These are phyloP conservation scores for Puccinia coronata DNA, from an alignment of 1,284 basidiomycete genomes.

Conservation along the genomic window DNA sequence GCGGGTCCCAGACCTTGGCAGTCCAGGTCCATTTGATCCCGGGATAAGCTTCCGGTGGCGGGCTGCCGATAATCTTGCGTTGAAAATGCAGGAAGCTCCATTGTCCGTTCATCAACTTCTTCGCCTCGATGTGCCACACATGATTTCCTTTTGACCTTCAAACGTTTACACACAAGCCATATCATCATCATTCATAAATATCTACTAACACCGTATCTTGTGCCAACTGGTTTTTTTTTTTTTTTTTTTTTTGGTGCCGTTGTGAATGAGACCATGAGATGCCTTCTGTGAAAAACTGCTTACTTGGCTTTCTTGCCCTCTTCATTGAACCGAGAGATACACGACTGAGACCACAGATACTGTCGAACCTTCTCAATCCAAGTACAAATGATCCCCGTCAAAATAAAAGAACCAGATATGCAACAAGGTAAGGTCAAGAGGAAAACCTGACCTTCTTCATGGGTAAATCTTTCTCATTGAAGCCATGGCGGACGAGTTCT, in stretches of 20 bases:
- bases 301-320: constrained; percentile 96
- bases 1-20: constrained; percentile 95
- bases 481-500: constrained; percentile 67
- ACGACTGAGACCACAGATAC: constrained; percentile 88
- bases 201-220: too few species aligned
- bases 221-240: too few species aligned
- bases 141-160: constrained; percentile 87
- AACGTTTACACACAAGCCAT: constrained; percentile 5
- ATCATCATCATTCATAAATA: too few species aligned
- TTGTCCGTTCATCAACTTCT: constrained; percentile 71
- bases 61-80: constrained; percentile 77
- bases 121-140: constrained; percentile 98
- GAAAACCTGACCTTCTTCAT: constrained; percentile 57
- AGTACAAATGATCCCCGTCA: constrained; percentile 31
- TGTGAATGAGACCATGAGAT: not conserved
- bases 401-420: not conserved
- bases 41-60: constrained; percentile 71
- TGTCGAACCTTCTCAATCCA: constrained; percentile 97
- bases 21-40: constrained; percentile 87
- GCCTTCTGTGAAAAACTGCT: not conserved
- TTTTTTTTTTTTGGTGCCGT: not conserved
- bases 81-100: constrained; percentile 93
- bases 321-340: constrained; percentile 96
- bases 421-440: not conserved
- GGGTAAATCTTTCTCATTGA: constrained; percentile 64